These are phyloP conservation scores for Didymella pinodella DNA, from an alignment of 2,329 filamentous ascomycete genomes.

Conservation along the genomic window DNA sequence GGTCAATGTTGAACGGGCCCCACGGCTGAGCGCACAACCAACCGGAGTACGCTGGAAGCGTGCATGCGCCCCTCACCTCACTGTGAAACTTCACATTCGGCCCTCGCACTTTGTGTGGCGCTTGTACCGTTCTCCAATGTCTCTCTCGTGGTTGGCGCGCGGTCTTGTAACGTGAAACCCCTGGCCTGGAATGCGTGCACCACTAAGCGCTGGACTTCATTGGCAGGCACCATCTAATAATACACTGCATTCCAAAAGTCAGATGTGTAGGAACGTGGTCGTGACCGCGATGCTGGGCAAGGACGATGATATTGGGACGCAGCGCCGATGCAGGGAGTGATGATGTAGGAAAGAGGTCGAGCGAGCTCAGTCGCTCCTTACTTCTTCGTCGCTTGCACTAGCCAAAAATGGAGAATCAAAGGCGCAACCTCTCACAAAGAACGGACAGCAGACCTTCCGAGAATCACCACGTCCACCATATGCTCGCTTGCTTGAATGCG, in stretches of 20 bases:
- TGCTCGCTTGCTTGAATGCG: slow-evolving; percentile 1
- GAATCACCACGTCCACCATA: background rate
- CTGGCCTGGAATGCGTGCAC: slow-evolving; percentile 4
- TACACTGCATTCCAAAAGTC: background rate
- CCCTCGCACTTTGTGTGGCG: background rate
- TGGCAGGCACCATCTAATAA: slow-evolving; percentile 1
- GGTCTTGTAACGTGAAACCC: slow-evolving; percentile 9
- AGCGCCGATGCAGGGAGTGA: slow-evolving; percentile 15
- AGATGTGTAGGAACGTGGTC: slow-evolving; percentile 13
- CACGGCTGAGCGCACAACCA: background rate
- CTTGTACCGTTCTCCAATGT: background rate
- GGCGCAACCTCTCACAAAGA: slow-evolving; percentile 12
- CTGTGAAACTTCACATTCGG: slow-evolving; percentile 2
- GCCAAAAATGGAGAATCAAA: slow-evolving; percentile 1
- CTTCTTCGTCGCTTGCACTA: background rate
- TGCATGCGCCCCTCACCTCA: slow-evolving; percentile 7
- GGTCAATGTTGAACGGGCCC: background rate
- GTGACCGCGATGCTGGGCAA: background rate
- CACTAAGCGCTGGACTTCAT: slow-evolving; percentile 5
- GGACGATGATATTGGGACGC: background rate
- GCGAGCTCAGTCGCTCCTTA: slow-evolving; percentile 4
- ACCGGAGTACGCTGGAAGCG: background rate
- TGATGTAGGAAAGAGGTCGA: slow-evolving; percentile 7
- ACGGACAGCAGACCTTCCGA: slow-evolving; percentile 4
- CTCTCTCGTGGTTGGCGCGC: slow-evolving; percentile 12